Base-by-base conservation (phyloP, 1,284 basidiomycete genomes). In the Microbotryomycetes sp. region DNA sequence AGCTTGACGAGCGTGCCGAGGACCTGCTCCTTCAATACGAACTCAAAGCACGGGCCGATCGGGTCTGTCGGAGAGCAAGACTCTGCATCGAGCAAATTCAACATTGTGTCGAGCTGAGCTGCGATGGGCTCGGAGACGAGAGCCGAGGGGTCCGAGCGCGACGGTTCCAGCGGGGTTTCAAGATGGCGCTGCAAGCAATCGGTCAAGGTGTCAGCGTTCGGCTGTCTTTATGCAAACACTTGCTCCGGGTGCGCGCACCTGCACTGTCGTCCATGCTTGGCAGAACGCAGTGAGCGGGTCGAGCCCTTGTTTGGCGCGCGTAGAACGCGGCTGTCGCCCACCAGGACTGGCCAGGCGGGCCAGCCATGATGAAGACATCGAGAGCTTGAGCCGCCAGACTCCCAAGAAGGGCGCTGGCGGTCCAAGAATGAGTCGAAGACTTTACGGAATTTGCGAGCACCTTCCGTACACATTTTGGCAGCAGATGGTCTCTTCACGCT, bases 21-120 rank as follows among this genome's bases (percentile, higher is more conserved):
- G 1, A 93, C 81, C 78, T 91, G 89, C 71, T 93, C 87, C 78
- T 92, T 90, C 53, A 97, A 78, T 29, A 96, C 80, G 75, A 90
- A 91, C 75, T 97, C 94, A 64, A 96, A 78, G 73, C 91, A 94
- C 18, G 83, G 84, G 24, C 91, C 91, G 11, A 66, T 26, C 9
- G 52, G 48, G 9, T 50, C 48, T 15, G 21, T 50, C 11, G 48
- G 27, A 11, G 9, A 9, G 21, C 48, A 21, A 9, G 48, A 21
- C 27, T 50, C 48, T 11, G 9, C 21, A 15, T 13, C 21, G 9
- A 50, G 15, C 21, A 50, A 15, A 11, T 50, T 21, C 11, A 23
- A 21, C 21, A 23, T 23, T 9, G 9, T 9, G 15, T 50, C 21
- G 21, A 50, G 48, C 15, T 23, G 48, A 11, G 21, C 11, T 15